phyloP scores from a whole-genome alignment of 225 moss, liverwort and hornwort genomes.

The Antitrichia curtipendula region DNA sequence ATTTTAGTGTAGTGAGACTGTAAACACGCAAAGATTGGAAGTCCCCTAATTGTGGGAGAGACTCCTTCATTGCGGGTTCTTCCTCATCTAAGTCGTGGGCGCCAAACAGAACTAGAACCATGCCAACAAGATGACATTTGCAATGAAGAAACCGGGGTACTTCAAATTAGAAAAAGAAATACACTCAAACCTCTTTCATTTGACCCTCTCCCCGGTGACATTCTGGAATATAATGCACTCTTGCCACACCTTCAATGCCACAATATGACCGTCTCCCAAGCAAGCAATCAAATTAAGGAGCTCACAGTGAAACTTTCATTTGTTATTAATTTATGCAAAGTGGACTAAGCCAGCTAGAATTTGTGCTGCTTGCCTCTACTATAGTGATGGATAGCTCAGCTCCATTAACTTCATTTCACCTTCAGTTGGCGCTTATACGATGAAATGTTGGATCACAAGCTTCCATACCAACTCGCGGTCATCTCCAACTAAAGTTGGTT shows the following conservation, averaged over 20 bases:
- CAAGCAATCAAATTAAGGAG: neutral
- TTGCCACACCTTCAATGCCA: neutral
- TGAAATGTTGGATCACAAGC: neutral
- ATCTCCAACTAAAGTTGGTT: too few species aligned
- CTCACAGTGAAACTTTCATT: neutral
- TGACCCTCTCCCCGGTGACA: neutral
- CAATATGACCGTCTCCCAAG: neutral
- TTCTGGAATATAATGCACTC: too few species aligned
- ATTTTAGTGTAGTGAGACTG: too few species aligned
- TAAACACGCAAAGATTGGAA: too few species aligned
- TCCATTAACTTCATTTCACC: neutral
- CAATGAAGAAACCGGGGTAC: neutral
- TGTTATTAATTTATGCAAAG: neutral
- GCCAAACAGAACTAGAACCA: too few species aligned
- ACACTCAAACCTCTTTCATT: neutral
- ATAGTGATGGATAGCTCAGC: neutral
- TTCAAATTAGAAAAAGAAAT: neutral
- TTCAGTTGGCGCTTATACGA: neutral
- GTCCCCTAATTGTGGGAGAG: too few species aligned
- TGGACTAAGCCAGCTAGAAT: too few species aligned
- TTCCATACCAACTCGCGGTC: too few species aligned
- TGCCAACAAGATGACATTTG: too few species aligned
- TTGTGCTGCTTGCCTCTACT: neutral
- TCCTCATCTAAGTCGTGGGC: too few species aligned
- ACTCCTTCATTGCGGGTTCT: too few species aligned